Evolutionary conservation across 2,329 filamentous ascomycete species (phyloP).

Genomic region (Pestalotiopsis sp.): DNA sequence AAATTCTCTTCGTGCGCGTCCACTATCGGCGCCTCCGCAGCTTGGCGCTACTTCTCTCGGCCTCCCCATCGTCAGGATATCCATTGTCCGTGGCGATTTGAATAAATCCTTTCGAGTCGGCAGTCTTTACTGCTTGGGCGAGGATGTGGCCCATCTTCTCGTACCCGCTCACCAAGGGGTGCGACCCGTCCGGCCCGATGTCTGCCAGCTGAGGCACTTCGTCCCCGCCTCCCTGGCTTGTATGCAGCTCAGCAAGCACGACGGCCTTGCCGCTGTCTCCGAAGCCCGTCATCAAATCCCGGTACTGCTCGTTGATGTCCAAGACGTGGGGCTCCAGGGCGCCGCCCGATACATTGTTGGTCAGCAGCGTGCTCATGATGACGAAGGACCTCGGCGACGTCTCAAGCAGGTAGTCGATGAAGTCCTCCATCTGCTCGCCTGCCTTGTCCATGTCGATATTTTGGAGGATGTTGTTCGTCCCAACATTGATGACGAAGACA

Average conservation of each 20-base stretch:
- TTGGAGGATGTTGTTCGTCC: slow-evolving; percentile 35
- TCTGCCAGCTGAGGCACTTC: slow-evolving; percentile 23
- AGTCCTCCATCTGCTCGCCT: slow-evolving; percentile 25
- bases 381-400: slow-evolving; percentile 30
- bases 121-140: slow-evolving; percentile 24
- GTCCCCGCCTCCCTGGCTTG: slow-evolving; percentile 24
- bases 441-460: slow-evolving; percentile 26
- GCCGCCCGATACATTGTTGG: slow-evolving; percentile 25
- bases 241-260: slow-evolving; percentile 33
- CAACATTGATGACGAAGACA: slow-evolving; percentile 34
- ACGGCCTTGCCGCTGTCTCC: slow-evolving; percentile 25
- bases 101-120: slow-evolving; percentile 26
- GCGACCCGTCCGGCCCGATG: slow-evolving; percentile 30
- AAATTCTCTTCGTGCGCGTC: not conserved
- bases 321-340: slow-evolving; percentile 26
- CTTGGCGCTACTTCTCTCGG: not conserved
- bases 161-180: slow-evolving; percentile 29
- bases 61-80: slow-evolving; percentile 26
- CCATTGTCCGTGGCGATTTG: slow-evolving; percentile 28
- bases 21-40: not conserved
- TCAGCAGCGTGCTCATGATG: slow-evolving; percentile 30
- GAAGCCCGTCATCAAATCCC: slow-evolving; percentile 26
- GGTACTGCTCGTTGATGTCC: slow-evolving; percentile 30
- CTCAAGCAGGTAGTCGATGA: slow-evolving; percentile 31
- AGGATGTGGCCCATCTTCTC: slow-evolving; percentile 31